Percentiles rank a stretch among this genome's conserved stretches.
Evolutionary conservation across 495 filamentous ascomycete genomes (phyloP).

Genomic region (Aeminium ludgeri): DNA sequence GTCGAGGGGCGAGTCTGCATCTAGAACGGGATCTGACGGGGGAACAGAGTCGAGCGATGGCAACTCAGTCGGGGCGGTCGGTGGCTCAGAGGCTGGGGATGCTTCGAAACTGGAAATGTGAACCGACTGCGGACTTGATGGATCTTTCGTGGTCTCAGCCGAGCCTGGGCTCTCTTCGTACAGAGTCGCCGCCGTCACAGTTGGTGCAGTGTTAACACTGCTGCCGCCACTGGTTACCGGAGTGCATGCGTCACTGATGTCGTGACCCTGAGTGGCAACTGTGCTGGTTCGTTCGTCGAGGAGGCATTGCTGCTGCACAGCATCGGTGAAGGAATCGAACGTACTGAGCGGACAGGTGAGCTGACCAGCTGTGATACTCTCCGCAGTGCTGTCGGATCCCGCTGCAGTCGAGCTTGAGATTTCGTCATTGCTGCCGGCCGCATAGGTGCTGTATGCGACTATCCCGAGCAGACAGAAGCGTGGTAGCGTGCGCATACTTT

Average conservation of each 20-base stretch:
- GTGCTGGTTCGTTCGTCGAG: conserved; percentile 26
- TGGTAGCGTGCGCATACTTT: too few relatives aligned
- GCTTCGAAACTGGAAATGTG: not conserved
- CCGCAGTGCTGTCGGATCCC: too few relatives aligned
- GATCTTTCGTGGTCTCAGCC: not conserved
- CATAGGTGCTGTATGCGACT: too few relatives aligned
- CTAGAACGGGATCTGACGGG: conserved; percentile 27
- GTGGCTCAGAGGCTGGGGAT: not conserved
- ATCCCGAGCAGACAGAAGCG: too few relatives aligned
- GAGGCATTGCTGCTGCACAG: conserved; percentile 61
- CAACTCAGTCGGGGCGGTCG: conserved; percentile 1
- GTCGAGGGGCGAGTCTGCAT: conserved; percentile 55
- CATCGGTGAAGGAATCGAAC: conserved; percentile 68
- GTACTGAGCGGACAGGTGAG: conserved; percentile 52
- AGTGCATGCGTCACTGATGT: not conserved
- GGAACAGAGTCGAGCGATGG: conserved; percentile 8
- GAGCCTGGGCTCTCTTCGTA: not conserved
- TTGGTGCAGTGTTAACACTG: not conserved
- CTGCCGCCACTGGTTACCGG: not conserved
- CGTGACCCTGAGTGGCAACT: not conserved
- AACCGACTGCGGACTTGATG: not conserved
- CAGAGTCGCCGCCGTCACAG: too few relatives aligned
- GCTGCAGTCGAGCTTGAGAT: too few relatives aligned
- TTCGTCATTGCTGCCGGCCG: too few relatives aligned
- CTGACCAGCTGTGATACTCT: too few relatives aligned